Evolutionary conservation across 1,284 basidiomycete genomes (phyloP).

Genomic region (Pseudozyma tsukubaensis): DNA sequence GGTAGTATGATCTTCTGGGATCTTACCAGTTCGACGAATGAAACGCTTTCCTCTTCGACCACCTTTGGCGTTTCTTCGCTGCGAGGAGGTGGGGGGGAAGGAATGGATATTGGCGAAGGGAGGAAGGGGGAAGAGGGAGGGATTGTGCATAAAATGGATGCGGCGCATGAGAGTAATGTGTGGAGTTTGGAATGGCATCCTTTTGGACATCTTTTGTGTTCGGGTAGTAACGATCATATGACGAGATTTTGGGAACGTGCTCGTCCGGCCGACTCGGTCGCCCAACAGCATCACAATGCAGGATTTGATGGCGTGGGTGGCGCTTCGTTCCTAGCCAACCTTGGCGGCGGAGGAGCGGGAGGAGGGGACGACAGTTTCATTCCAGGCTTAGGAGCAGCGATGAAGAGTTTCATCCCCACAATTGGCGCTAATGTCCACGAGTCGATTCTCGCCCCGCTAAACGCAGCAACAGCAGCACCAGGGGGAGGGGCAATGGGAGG

Average conservation of each 20-base stretch:
- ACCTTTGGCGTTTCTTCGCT: constrained; percentile 3
- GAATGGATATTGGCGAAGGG: constrained; percentile 40
- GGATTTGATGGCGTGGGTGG: not conserved
- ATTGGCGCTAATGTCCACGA: not conserved
- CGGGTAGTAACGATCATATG: constrained; percentile 94
- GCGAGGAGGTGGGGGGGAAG: constrained; percentile 31
- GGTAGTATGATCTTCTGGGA: constrained; percentile 94
- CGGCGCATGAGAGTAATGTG: constrained; percentile 96
- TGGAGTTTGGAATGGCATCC: constrained; percentile 97
- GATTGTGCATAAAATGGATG: constrained; percentile 84
- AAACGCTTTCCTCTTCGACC: constrained; percentile 10
- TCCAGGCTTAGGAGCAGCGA: constrained; percentile 20
- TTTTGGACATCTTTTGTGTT: constrained; percentile 90
- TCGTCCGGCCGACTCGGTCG: constrained; percentile 73
- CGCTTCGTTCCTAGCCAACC: constrained; percentile 1
- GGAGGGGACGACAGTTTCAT: constrained; percentile 38
- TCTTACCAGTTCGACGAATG: constrained; percentile 69
- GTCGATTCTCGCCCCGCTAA: not conserved
- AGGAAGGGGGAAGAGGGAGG: constrained; percentile 14
- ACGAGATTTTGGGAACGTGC: constrained; percentile 96
- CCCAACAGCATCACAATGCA: not conserved
- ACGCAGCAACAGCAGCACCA: not conserved
- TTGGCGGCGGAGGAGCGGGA: not conserved
- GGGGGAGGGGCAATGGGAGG: not conserved
- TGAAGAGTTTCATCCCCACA: constrained; percentile 25